A percentile compares a stretch with the other conserved stretches of the same genome.
These are phyloP conservation scores for Rhodotorula sphaerocarpa DNA, from an alignment of 768 basidiomycete genomes.

Conservation along the genomic window DNA sequence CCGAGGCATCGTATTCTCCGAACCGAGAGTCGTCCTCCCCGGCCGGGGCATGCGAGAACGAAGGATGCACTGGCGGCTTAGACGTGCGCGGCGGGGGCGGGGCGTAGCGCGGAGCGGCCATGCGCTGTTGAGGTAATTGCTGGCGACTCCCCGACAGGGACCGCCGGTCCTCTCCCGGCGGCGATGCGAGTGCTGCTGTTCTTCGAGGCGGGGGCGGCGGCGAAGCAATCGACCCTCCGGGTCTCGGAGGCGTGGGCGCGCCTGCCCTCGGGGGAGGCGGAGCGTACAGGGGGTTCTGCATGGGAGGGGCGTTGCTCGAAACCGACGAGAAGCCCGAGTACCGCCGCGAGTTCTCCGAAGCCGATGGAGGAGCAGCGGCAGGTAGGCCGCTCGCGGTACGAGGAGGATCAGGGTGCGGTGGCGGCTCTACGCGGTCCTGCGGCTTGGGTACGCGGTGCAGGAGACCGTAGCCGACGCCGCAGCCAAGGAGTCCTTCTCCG, in stretches of 20 bases:
- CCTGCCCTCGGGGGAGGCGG: not conserved
- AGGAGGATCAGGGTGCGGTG: constrained; percentile 36
- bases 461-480: constrained; percentile 82
- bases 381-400: not conserved
- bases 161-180: not conserved
- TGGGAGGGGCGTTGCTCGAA: not conserved
- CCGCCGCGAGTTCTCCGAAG: too few relatives aligned
- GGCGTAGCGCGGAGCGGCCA: too few relatives aligned
- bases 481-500: constrained; percentile 87
- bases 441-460: constrained; percentile 86
- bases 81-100: too few relatives aligned
- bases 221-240: not conserved
- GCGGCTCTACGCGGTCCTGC: constrained; percentile 47
- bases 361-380: not conserved
- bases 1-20: constrained; percentile 8
- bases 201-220: not conserved
- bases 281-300: constrained; percentile 37
- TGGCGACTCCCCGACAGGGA: too few relatives aligned
- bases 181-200: constrained; percentile 2
- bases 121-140: too few relatives aligned
- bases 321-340: not conserved
- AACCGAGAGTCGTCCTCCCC: not conserved
- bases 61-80: not conserved
- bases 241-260: too few relatives aligned
- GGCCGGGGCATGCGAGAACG: not conserved